phyloP scores from a whole-genome alignment of 495 filamentous ascomycete genomes.

The Podospora tetraspora region DNA sequence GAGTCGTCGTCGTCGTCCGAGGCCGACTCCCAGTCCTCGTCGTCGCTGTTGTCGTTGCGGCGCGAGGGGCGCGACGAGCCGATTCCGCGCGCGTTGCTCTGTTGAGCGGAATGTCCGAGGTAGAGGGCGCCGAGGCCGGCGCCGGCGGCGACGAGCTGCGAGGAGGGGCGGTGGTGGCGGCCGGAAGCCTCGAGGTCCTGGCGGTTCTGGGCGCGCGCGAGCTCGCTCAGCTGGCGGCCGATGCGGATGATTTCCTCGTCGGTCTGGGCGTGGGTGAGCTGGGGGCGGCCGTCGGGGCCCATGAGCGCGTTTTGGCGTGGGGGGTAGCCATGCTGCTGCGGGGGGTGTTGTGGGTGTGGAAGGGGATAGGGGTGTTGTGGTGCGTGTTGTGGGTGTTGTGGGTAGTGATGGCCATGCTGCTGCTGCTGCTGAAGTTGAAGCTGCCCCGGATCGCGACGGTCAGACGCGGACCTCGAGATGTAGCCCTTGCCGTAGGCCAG shows the following conservation, averaged over 20 bases:
- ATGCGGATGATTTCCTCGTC: constrained; percentile 48
- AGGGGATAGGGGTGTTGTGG: constrained; percentile 2
- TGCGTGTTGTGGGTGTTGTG: constrained; percentile 6
- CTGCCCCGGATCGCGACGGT: constrained; percentile 10
- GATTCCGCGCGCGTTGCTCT: constrained; percentile 28
- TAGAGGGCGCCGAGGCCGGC: constrained; percentile 34
- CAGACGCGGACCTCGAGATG: constrained; percentile 30
- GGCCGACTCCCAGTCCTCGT: constrained; percentile 44
- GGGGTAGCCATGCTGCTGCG: constrained; percentile 14
- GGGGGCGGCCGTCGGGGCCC: constrained; percentile 28
- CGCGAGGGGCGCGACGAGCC: constrained; percentile 34
- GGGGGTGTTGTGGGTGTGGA: constrained; percentile 1
- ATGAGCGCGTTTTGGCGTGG: not conserved
- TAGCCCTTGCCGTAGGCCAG: constrained; percentile 53
- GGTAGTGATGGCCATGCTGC: constrained; percentile 18
- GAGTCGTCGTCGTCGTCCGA: constrained; percentile 40
- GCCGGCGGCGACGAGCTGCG: constrained; percentile 34
- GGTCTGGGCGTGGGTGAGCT: constrained; percentile 32
- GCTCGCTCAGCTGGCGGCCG: constrained; percentile 41
- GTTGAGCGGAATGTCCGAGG: constrained; percentile 26
- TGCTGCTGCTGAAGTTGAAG: constrained; percentile 7
- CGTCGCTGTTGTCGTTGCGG: constrained; percentile 31
- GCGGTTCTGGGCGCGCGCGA: constrained; percentile 40
- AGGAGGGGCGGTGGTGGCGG: constrained; percentile 28
- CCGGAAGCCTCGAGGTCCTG: constrained; percentile 40